Evolutionary conservation across 2,329 filamentous ascomycete species (phyloP).

Genomic region (Penicillium sp.): DNA sequence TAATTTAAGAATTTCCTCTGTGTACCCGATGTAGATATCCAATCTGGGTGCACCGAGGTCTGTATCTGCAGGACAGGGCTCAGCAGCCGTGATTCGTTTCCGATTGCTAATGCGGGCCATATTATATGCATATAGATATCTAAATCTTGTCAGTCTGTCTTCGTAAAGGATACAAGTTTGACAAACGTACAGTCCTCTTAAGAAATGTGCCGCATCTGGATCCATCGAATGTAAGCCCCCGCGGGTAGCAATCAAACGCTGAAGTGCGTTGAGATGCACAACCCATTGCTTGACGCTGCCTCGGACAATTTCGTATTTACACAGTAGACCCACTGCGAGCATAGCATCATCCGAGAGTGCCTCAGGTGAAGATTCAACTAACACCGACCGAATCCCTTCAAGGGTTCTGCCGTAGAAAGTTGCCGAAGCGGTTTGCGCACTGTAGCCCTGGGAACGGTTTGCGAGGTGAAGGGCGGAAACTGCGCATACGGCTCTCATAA

Average conservation of each 20-base stretch:
- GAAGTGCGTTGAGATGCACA: slow-evolving; percentile 37
- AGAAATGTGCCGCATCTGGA: slow-evolving; percentile 32
- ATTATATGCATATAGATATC: slow-evolving; percentile 36
- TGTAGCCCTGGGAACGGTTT: slow-evolving; percentile 28
- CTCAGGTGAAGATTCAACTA: slow-evolving; percentile 19
- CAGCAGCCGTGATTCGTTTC: slow-evolving; percentile 20
- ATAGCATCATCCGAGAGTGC: slow-evolving; percentile 32
- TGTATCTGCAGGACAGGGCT: slow-evolving; percentile 18
- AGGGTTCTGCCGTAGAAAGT: slow-evolving; percentile 37
- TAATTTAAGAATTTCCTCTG: slow-evolving; percentile 36
- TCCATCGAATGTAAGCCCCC: slow-evolving; percentile 33
- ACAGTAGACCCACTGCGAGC: slow-evolving; percentile 37
- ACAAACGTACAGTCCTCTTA: slow-evolving; percentile 34
- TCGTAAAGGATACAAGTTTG: too few relatives aligned
- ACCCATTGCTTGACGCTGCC: slow-evolving; percentile 41
- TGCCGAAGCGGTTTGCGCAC: slow-evolving; percentile 30
- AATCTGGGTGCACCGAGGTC: slow-evolving; percentile 29
- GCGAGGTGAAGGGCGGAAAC: slow-evolving; percentile 39
- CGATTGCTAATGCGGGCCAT: slow-evolving; percentile 36
- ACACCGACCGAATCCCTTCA: slow-evolving; percentile 30
- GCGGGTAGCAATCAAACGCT: slow-evolving; percentile 33
- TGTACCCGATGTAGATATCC: slow-evolving; percentile 41
- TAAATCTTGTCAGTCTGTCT: slow-evolving; percentile 14
- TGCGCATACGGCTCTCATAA: slow-evolving; percentile 41
- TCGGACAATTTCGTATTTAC: slow-evolving; percentile 41